phyloP scores from a whole-genome alignment of 441 rosid species.

The Euphorbia corollata region DNA sequence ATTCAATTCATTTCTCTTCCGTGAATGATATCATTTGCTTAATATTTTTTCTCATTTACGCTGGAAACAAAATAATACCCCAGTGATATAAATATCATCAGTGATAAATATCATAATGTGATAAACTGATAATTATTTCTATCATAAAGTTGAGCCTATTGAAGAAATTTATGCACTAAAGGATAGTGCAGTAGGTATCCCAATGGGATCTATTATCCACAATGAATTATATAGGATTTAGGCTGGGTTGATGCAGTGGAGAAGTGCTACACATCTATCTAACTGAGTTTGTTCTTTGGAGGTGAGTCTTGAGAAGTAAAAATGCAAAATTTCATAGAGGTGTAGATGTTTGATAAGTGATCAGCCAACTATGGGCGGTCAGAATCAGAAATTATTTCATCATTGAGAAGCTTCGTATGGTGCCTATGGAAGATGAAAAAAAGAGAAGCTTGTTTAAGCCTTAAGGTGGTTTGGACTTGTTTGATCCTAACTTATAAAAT shows the following conservation, averaged over 20 bases:
- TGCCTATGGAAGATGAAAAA: background rate
- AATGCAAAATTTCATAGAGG: background rate
- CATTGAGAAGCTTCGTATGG: background rate
- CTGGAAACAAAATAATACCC: conserved; percentile 4
- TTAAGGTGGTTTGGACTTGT: background rate
- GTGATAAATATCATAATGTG: conserved; percentile 2
- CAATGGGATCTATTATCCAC: background rate
- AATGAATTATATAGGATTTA: background rate
- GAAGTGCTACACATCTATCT: background rate
- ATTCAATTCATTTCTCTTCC: background rate
- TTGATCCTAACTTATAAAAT: background rate
- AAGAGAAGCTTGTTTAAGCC: background rate
- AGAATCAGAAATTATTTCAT: background rate
- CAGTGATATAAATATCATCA: background rate
- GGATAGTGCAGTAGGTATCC: background rate
- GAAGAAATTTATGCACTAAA: background rate
- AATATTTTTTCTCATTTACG: background rate
- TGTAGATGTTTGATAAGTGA: background rate
- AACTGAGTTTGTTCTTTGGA: background rate
- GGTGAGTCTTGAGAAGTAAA: background rate
- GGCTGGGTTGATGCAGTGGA: background rate
- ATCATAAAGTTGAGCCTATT: conserved; percentile 4
- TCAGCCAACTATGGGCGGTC: background rate
- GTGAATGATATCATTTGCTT: conserved; percentile 1
- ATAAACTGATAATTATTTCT: conserved; percentile 2